Evolutionary conservation across 805 yeast genomes (phyloP), one percentile per base, ranked within the genome.

Genomic region (Starmerella sp.): DNA sequence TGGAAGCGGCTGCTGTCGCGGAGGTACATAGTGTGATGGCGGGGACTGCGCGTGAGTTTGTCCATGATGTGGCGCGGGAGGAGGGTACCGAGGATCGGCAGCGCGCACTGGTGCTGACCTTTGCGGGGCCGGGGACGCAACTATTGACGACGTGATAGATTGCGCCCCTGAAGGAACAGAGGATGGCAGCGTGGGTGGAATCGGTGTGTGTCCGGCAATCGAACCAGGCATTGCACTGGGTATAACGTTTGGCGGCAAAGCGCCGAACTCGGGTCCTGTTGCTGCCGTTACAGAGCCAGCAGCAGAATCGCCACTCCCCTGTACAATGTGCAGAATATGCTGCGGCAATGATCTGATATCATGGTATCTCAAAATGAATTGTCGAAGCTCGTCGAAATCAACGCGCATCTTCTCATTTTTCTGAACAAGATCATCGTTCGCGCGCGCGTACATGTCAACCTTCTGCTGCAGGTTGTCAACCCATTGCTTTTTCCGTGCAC

Each of bases 401-500:
- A 28, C 8, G 45, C 47, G 54, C 36, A 61, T 55, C 36, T 47
- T 43, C 9, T 50, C 34, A 35, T 52, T 46, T 14, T 51, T 51
- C 5, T 36, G 38, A 14, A 35, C 76, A 51, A 89, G 69, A 42
- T 79, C 79, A 28, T 83, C 78, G 68, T 86, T 88, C 58, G 89
- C 90, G 10, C 75, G 68, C 15, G 85, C 76, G 66, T 82, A 87
- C 62, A 78, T 82, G 45, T 80, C 76, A 52, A 88, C 75, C 66
- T 89, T 95, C 48, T 76, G 80, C 67, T 89, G 95, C 79, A 93
- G 83, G 62, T 83, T 84, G 55, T 79, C 82, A 36, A 89, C 78
- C 75, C 84, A 83, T 66, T 86, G 88, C 73, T 93, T 93, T 75
- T 93, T 93, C 55, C 97, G 79, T 69, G 86, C 95, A 57, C 98